phyloP scores from a whole-genome alignment of 345 rosid genomes.

The Aquilaria yunnanensis region DNA sequence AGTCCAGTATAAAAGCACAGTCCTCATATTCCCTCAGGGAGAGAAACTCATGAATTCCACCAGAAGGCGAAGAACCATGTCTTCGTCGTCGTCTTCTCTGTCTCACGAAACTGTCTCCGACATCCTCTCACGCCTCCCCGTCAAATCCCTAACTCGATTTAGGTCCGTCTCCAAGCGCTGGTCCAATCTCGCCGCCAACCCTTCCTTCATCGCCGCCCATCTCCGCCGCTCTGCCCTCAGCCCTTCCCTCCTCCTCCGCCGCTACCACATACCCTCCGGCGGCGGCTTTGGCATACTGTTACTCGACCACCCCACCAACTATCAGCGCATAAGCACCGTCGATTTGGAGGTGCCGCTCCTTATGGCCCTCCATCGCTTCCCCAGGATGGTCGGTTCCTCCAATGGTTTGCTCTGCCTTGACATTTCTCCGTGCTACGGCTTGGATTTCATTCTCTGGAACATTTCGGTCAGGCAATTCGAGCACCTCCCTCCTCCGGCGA shows the following conservation, averaged over 20 bases:
- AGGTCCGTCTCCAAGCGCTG: constrained; percentile 29
- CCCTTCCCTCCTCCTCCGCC: constrained; percentile 23
- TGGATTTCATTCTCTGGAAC: constrained; percentile 31
- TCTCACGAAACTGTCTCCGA: constrained; percentile 9
- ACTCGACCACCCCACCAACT: neutral
- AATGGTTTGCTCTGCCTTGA: constrained; percentile 36
- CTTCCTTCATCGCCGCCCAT: constrained; percentile 23
- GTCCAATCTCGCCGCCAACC: constrained; percentile 18
- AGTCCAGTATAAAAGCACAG: too few relatives aligned
- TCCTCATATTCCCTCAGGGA: too few relatives aligned
- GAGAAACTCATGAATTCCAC: constrained; percentile 8
- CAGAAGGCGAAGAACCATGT: constrained; percentile 10
- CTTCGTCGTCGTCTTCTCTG: neutral
- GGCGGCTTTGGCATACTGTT: constrained; percentile 2
- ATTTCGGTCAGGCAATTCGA: constrained; percentile 6
- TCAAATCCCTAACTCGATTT: constrained; percentile 33
- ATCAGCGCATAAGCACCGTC: neutral
- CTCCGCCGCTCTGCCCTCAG: constrained; percentile 20
- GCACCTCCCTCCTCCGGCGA: constrained; percentile 17
- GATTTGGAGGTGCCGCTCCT: constrained; percentile 2
- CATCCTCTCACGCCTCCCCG: constrained; percentile 31
- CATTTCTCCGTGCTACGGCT: constrained; percentile 18
- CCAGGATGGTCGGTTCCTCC: constrained; percentile 31
- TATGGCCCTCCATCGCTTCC: constrained; percentile 1
- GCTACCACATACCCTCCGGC: constrained; percentile 11